These are phyloP conservation scores for Claviceps pusilla DNA, from an alignment of 2,329 filamentous ascomycete genomes.

Conservation along the genomic window DNA sequence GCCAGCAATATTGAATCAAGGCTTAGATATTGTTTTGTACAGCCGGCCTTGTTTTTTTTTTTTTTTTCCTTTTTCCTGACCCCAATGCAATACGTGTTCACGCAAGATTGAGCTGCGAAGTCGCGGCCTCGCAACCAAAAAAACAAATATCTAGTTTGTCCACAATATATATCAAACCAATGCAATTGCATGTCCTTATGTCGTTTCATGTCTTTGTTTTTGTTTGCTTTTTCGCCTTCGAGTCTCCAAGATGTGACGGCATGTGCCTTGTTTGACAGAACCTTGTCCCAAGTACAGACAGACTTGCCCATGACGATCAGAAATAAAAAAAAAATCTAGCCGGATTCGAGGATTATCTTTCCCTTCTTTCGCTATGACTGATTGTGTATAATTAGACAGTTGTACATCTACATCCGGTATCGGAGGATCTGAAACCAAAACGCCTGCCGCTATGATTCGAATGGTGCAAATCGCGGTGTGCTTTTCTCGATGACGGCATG, in stretches of 20 bases:
- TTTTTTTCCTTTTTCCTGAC: not conserved
- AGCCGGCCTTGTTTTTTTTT: not conserved
- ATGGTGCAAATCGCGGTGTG: conserved; percentile 22
- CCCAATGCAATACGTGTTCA: not conserved
- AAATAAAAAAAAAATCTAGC: conserved; percentile 3
- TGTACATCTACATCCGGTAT: conserved; percentile 36
- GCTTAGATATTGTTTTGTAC: not conserved
- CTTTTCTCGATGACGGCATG: conserved; percentile 16
- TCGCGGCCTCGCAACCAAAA: conserved; percentile 4
- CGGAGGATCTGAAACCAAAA: conserved; percentile 37
- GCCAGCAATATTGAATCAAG: not conserved
- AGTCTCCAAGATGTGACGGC: conserved; percentile 19
- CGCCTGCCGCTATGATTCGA: conserved; percentile 40
- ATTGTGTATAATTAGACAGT: conserved; percentile 38
- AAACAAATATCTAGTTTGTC: conserved; percentile 8
- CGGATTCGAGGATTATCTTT: not conserved
- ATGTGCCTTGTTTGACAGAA: conserved; percentile 13
- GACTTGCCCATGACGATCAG: conserved; percentile 5
- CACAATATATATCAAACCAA: conserved; percentile 4
- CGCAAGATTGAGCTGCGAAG: not conserved
- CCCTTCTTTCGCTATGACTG: conserved; percentile 6
- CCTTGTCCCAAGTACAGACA: conserved; percentile 4
- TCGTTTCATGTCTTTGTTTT: conserved; percentile 13
- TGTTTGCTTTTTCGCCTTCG: conserved; percentile 11
- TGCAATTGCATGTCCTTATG: conserved; percentile 5